These are phyloP conservation scores for Penicillium desertorum DNA, from an alignment of 495 filamentous ascomycete species.

Conservation along the genomic window DNA sequence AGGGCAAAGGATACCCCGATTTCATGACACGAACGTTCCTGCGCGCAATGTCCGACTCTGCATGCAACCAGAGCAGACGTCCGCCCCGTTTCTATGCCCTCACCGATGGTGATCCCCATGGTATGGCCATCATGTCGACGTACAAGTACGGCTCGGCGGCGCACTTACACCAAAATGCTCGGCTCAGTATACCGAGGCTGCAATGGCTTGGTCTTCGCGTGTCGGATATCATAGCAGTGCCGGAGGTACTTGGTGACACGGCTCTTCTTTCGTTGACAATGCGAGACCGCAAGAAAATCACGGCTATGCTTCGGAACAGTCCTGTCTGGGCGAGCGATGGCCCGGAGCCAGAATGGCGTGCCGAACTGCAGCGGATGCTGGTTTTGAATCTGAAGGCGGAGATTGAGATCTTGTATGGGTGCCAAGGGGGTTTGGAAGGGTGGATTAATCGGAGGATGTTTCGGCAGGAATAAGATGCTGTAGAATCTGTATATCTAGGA, in stretches of 20 bases:
- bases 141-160: slow-evolving; percentile 82
- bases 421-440: slow-evolving; percentile 53
- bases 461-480: slow-evolving; percentile 20
- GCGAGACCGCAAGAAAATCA: slow-evolving; percentile 67
- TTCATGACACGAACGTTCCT: slow-evolving; percentile 72
- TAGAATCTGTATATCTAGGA: background rate
- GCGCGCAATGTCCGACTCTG: slow-evolving; percentile 33
- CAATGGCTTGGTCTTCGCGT: slow-evolving; percentile 75
- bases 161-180: slow-evolving; percentile 67
- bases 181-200: slow-evolving; percentile 56
- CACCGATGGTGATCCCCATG: slow-evolving; percentile 85
- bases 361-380: slow-evolving; percentile 82
- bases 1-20: slow-evolving; percentile 92
- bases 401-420: slow-evolving; percentile 75
- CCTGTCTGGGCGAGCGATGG: slow-evolving; percentile 49
- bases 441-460: slow-evolving; percentile 62
- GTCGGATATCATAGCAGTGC: slow-evolving; percentile 49
- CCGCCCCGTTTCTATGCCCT: slow-evolving; percentile 61
- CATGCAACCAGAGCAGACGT: slow-evolving; percentile 14
- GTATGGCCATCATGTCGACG: slow-evolving; percentile 79
- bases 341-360: slow-evolving; percentile 53
- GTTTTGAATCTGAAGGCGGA: slow-evolving; percentile 86
- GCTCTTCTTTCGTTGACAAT: slow-evolving; percentile 55
- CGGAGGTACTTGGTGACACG: slow-evolving; percentile 29
- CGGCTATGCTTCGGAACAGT: slow-evolving; percentile 59